Conservation (phyloP, 352 stramenopile genomes). For the Elongisporangium anandrum region DNA sequence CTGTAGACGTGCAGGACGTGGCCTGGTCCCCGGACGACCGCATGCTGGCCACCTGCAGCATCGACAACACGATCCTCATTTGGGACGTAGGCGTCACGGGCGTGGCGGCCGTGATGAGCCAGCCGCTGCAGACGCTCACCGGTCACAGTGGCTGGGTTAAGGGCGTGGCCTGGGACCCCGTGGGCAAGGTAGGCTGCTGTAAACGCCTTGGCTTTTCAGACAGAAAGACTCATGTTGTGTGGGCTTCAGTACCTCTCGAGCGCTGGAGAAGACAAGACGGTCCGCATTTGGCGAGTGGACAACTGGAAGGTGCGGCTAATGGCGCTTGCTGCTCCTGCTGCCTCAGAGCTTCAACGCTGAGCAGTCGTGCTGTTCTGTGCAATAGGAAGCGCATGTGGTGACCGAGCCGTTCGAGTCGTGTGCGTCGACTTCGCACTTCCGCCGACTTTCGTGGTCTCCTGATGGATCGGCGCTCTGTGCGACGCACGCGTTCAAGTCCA, state of each 20-base stretch:
- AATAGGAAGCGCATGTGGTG: conserved; percentile 45
- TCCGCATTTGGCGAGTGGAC: conserved; percentile 80
- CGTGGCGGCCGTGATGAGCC: conserved; percentile 64
- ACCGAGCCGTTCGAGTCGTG: conserved; percentile 73
- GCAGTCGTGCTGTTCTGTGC: not conserved
- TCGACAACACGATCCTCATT: conserved; percentile 87
- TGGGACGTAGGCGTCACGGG: conserved; percentile 66
- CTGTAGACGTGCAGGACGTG: conserved; percentile 76
- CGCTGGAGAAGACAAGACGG: conserved; percentile 83
- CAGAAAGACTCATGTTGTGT: not conserved
- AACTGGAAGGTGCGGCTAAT: conserved; percentile 52
- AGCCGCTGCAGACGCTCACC: conserved; percentile 70
- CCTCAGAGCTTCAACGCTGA: not conserved
- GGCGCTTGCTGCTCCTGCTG: not conserved
- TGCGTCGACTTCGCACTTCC: conserved; percentile 79
- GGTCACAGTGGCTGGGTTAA: conserved; percentile 87
- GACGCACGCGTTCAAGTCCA: conserved; percentile 83
- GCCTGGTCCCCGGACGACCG: conserved; percentile 86
- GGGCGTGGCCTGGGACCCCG: conserved; percentile 81
- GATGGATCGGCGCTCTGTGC: conserved; percentile 76
- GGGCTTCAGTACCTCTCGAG: conserved; percentile 68
- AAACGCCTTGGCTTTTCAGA: not conserved
- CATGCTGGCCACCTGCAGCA: conserved; percentile 85
- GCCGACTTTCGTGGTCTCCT: conserved; percentile 79
- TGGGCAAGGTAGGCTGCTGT: conserved; percentile 52